Evolutionary conservation across 495 filamentous ascomycete genomes (phyloP), one percentile per base, ranked within the genome.

Genomic region (Cercophora scortea): DNA sequence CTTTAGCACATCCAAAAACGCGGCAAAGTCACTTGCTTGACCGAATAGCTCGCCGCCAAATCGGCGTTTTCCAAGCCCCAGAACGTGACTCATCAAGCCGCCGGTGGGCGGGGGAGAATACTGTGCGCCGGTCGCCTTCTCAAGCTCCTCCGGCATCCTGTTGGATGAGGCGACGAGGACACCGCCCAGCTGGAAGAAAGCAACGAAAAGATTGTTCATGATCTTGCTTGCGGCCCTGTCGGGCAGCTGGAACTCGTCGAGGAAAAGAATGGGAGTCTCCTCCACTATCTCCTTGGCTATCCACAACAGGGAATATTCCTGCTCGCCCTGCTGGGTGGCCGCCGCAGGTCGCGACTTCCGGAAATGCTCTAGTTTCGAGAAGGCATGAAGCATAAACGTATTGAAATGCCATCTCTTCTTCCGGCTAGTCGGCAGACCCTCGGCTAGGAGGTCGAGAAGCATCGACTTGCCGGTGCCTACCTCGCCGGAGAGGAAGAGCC

Each of bases 381-480:
- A 66, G 1, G 75, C 81, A 51, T 88, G 77, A 8, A 88, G 64
- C 84, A 88, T 88, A 55, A 89, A 89, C 0, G 80, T 86, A 61
- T 86, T 85, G 66, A 86, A 89, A 61, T 89, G 84, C 80, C 81
- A 88, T 50, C 84, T 68, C 49, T 75, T 72, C 66, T 90, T 88
- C 57, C 78, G 79, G 13, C 69, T 65, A 13, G 76, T 86, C 4
- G 86, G 86, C 6, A 88, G 64, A 45, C 79, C 81, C 46, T 86
- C 81, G 13, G 81, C 81, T 32, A 89, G 78, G 9, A 88, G 68
- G 58, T 88, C 85, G 1, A 86, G 69, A 4, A 89, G 73, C 79
- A 89, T 85, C 8, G 74, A 80, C 62, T 87, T 88, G 5, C 85
- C 83, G 0, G 81, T 86, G 9, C 86, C 85, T 6, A 89, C 85